A percentile compares a stretch with the other conserved stretches of the same genome.
These are phyloP conservation scores for Penicillium rolfsii DNA, from an alignment of 2,329 filamentous ascomycete genomes.

Conservation along the genomic window DNA sequence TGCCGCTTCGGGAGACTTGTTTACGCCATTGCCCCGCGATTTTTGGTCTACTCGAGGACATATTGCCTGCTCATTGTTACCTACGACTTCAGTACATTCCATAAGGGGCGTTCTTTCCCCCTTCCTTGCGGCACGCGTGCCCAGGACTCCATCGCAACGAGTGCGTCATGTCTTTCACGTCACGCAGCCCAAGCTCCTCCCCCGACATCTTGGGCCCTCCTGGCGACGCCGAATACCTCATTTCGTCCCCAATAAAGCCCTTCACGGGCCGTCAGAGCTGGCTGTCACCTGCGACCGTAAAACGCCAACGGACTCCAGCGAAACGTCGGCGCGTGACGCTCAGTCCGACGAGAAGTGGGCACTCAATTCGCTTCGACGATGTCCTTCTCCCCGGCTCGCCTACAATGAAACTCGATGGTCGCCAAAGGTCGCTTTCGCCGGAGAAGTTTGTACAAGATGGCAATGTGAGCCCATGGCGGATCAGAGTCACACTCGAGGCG, in stretches of 20 bases:
- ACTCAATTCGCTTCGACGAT: slow-evolving; percentile 48
- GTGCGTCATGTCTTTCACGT: slow-evolving; percentile 36
- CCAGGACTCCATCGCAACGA: slow-evolving; percentile 23
- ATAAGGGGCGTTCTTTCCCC: slow-evolving; percentile 22
- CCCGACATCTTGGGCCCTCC: slow-evolving; percentile 49
- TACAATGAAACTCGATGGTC: slow-evolving; percentile 35
- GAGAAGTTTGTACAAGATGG: slow-evolving; percentile 43
- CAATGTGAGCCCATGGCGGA: slow-evolving; percentile 53
- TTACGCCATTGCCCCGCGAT: slow-evolving; percentile 33
- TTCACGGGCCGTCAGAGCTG: slow-evolving; percentile 44
- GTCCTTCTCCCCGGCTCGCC: slow-evolving; percentile 47
- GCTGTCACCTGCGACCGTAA: slow-evolving; percentile 43
- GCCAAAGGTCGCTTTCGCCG: slow-evolving; percentile 40
- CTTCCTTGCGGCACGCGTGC: slow-evolving; percentile 32
- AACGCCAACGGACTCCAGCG: slow-evolving; percentile 39
- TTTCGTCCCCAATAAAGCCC: slow-evolving; percentile 47
- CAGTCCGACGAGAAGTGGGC: slow-evolving; percentile 42
- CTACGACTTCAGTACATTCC: slow-evolving; percentile 23
- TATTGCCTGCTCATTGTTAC: slow-evolving; percentile 9
- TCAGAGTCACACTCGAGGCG: slow-evolving; percentile 53
- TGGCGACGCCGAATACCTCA: slow-evolving; percentile 47
- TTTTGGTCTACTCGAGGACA: slow-evolving; percentile 16
- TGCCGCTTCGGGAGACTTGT: slow-evolving; percentile 45
- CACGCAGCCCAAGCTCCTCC: slow-evolving; percentile 45
- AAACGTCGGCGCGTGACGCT: slow-evolving; percentile 41